A percentile compares a stretch with the other conserved stretches of the same genome.
These are phyloP conservation scores for Trypanosoma grayi DNA, from an alignment of 208 protist species.

Conservation along the genomic window DNA sequence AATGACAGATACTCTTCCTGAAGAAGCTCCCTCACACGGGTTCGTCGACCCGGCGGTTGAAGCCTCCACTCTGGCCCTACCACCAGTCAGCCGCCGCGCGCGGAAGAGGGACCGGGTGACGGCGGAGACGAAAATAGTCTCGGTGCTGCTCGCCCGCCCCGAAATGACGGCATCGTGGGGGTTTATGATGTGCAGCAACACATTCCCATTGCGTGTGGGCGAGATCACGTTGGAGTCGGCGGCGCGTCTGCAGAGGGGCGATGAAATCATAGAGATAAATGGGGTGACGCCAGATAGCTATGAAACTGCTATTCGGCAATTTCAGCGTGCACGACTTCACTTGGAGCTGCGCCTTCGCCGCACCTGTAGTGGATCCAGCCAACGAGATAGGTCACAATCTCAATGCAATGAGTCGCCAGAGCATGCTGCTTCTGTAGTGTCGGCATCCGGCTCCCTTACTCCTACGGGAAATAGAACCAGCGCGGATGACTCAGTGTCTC, in stretches of 20 bases:
- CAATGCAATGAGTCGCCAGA: not conserved
- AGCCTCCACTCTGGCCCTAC: not conserved
- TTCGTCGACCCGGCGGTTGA: conserved; percentile 15
- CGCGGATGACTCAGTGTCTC: not conserved
- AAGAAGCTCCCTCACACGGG: too few species aligned
- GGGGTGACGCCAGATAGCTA: conserved; percentile 16
- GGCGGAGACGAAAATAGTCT: not conserved
- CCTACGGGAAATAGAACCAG: not conserved
- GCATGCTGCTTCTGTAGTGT: too few species aligned
- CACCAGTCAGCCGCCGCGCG: not conserved
- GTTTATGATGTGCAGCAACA: conserved; percentile 7
- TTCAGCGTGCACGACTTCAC: conserved; percentile 11
- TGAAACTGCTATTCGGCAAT: conserved; percentile 20
- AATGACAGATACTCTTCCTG: not conserved
- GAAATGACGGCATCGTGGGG: conserved; percentile 12
- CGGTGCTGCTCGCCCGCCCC: conserved; percentile 6
- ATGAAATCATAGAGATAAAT: conserved; percentile 37
- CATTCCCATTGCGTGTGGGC: conserved; percentile 17
- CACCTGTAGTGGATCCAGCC: not conserved
- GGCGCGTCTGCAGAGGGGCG: conserved; percentile 14
- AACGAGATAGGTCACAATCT: not conserved
- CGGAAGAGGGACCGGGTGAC: not conserved
- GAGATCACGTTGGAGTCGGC: conserved; percentile 3
- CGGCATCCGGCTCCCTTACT: too few species aligned
- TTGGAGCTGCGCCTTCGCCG: conserved; percentile 22